Percentiles rank a stretch among this genome's conserved stretches.
Conservation (phyloP, 495 filamentous ascomycete genomes). For the Lentithecium fluviatile region DNA sequence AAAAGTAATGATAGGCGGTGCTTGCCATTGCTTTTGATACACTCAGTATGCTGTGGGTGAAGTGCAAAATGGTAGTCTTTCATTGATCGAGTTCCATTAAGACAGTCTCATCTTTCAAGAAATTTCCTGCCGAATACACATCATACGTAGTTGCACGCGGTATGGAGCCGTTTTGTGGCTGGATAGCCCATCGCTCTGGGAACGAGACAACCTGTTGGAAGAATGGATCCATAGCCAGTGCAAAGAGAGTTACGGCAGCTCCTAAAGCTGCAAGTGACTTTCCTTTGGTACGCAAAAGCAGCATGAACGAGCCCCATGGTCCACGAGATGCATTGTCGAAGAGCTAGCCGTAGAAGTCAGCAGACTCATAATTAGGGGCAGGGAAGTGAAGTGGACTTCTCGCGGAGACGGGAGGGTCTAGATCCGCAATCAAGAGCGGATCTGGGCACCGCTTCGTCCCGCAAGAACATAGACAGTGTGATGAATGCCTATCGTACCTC, state of each 20-base stretch:
- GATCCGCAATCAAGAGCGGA: too few relatives aligned
- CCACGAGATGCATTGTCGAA: conserved; percentile 14
- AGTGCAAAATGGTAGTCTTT: too few relatives aligned
- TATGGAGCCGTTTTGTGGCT: background rate
- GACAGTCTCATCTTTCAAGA: too few relatives aligned
- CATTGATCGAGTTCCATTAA: too few relatives aligned
- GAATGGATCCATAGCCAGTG: too few relatives aligned
- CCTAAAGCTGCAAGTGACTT: conserved; percentile 8
- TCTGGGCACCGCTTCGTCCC: too few relatives aligned
- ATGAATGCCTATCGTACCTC: conserved; percentile 3
- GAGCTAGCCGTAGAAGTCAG: background rate
- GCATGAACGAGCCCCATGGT: conserved; percentile 10
- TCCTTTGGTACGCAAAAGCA: conserved; percentile 16
- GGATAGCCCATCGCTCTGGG: background rate
- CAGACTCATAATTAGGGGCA: too few relatives aligned
- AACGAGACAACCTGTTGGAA: background rate
- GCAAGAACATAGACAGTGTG: too few relatives aligned
- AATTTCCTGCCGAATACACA: background rate
- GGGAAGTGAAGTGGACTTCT: too few relatives aligned
- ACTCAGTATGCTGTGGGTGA: too few relatives aligned
- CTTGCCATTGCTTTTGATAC: conserved; percentile 4
- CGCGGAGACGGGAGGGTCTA: too few relatives aligned
- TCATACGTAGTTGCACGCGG: background rate
- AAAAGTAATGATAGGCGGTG: conserved; percentile 6
- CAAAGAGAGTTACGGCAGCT: conserved; percentile 7